These are phyloP conservation scores for Phytophthora cryptogea DNA, from an alignment of 352 stramenopile genomes.

Conservation along the genomic window DNA sequence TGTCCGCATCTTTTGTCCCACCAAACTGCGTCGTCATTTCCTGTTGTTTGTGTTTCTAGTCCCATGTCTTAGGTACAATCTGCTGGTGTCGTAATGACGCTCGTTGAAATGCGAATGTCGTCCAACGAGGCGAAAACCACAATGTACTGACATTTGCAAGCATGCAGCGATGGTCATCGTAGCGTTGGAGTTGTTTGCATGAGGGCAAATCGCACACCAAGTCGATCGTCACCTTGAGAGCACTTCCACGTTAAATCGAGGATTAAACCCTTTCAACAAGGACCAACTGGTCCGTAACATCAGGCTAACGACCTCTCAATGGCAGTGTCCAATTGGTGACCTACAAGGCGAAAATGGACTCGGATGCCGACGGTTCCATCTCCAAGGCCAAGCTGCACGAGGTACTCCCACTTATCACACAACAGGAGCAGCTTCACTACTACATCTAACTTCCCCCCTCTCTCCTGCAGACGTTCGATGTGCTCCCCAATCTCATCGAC, in stretches of 20 bases:
- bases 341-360: slow-evolving; percentile 27
- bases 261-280: not conserved
- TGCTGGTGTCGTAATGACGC: no score
- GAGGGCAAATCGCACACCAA: not conserved
- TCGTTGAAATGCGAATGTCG: no score
- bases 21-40: not conserved
- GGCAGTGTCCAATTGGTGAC: not conserved
- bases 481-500: slow-evolving; percentile 84
- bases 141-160: not conserved
- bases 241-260: not conserved
- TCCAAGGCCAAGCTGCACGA: slow-evolving; percentile 76
- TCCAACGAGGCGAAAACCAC: no score
- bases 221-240: not conserved
- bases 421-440: not conserved
- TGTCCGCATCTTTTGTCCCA: slow-evolving; percentile 58
- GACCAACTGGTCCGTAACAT: no score
- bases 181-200: not conserved
- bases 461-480: slow-evolving; percentile 64
- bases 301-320: not conserved
- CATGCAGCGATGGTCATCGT: not conserved
- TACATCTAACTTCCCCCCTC: not conserved
- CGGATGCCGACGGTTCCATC: slow-evolving; percentile 46
- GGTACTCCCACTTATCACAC: slow-evolving; percentile 23
- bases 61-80: not conserved
- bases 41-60: not conserved